phyloP scores from a whole-genome alignment of 1,284 basidiomycete species.

The Kwoniella shivajii region DNA sequence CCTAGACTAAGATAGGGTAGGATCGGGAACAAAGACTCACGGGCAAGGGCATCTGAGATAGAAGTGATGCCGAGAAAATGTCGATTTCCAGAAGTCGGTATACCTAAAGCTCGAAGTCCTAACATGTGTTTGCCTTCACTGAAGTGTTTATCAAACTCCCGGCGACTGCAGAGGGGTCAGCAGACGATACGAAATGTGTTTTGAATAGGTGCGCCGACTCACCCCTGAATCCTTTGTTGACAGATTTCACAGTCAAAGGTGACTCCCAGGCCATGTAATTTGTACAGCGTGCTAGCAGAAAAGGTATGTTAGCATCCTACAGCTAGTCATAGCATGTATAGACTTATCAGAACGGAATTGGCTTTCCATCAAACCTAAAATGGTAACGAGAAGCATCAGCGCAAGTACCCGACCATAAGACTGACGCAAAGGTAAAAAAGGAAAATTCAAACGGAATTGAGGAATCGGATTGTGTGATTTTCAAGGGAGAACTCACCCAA shows the following conservation, averaged over 20 bases:
- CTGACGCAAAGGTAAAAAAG: background rate
- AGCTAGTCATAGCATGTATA: background rate
- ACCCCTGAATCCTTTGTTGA: conserved; percentile 59
- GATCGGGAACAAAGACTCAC: conserved; percentile 59
- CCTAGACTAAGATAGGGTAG: background rate
- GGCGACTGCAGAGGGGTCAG: conserved; percentile 21
- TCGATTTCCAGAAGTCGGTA: conserved; percentile 85
- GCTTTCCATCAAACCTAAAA: conserved; percentile 37
- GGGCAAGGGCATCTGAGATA: conserved; percentile 91
- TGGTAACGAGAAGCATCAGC: background rate
- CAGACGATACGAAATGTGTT: background rate
- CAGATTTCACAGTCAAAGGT: conserved; percentile 99
- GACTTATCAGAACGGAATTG: conserved; percentile 19
- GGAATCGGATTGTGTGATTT: background rate
- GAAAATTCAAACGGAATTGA: background rate
- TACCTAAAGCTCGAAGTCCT: conserved; percentile 94
- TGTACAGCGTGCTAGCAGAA: conserved; percentile 89
- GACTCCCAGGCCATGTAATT: conserved; percentile 94
- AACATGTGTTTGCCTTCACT: conserved; percentile 95
- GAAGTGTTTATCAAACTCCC: conserved; percentile 52
- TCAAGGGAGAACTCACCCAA: conserved; percentile 51
- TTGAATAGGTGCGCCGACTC: background rate
- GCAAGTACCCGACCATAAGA: background rate
- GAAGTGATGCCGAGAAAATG: conserved; percentile 98
- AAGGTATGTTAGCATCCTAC: conserved; percentile 68